Percentiles rank a stretch among this genome's conserved stretches.
Evolutionary conservation across 306 rosid genomes (phyloP).

Genomic region (Fragaria nilgerrensis): DNA sequence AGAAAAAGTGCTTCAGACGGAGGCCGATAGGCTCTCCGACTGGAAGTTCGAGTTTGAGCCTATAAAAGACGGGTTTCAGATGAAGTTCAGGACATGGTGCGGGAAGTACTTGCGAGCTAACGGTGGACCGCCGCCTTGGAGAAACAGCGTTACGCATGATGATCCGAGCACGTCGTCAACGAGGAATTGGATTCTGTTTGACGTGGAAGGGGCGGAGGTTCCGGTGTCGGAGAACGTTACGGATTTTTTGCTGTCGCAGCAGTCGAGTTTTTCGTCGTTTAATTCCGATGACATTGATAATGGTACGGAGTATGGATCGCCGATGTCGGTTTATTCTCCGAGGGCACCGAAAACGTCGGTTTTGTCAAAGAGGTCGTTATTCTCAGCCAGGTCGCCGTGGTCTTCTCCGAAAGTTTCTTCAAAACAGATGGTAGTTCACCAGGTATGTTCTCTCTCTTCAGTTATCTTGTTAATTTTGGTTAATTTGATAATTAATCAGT

Average conservation of each 20-base stretch:
- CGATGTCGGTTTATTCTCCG: conserved; percentile 32
- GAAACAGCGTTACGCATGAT: conserved; percentile 69
- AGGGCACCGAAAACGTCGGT: conserved; percentile 21
- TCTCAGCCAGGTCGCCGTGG: conserved; percentile 4
- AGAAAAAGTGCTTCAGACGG: conserved; percentile 37
- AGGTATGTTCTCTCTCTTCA: background rate
- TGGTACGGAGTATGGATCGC: conserved; percentile 44
- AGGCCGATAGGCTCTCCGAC: conserved; percentile 8
- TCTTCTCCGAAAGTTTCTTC: background rate
- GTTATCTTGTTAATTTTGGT: background rate
- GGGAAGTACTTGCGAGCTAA: conserved; percentile 72
- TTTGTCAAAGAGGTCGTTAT: background rate
- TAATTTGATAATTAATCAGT: background rate
- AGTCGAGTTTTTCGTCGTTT: conserved; percentile 35
- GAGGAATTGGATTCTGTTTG: conserved; percentile 67
- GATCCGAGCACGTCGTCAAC: conserved; percentile 48
- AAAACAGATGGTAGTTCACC: background rate
- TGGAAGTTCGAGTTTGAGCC: conserved; percentile 70
- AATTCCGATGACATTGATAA: conserved; percentile 41
- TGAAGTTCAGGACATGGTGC: conserved; percentile 59
- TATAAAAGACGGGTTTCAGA: conserved; percentile 69
- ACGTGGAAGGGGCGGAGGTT: conserved; percentile 41
- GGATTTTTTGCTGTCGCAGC: conserved; percentile 24
- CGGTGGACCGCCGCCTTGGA: conserved; percentile 88
- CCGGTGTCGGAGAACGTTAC: conserved; percentile 27